These are phyloP conservation scores for Fomitopsis palustris DNA, from an alignment of 1,284 basidiomycete genomes.

Conservation along the genomic window DNA sequence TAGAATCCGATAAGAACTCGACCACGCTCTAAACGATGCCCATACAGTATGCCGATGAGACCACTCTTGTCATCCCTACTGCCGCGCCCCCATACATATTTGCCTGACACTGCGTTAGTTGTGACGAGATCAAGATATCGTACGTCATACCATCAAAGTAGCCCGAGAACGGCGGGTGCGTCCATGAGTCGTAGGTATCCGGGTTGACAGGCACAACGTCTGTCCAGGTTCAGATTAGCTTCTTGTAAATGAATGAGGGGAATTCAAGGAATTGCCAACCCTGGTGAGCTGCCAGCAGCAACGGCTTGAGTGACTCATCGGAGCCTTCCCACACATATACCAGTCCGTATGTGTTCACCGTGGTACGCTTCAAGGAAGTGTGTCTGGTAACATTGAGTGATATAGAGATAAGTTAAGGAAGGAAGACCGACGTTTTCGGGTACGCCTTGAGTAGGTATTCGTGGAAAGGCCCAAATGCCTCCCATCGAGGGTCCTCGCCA, in stretches of 20 bases:
- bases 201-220: constrained; percentile 59
- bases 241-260: background rate
- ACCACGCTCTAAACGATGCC: background rate
- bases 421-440: constrained; percentile 36
- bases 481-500: constrained; percentile 43
- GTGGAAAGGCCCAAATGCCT: constrained; percentile 38
- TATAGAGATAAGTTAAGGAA: background rate
- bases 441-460: constrained; percentile 39
- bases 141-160: constrained; percentile 29
- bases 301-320: constrained; percentile 53
- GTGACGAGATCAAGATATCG: background rate
- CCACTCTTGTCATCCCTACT: constrained; percentile 61
- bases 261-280: constrained; percentile 29
- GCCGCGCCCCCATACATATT: constrained; percentile 62
- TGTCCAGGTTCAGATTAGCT: constrained; percentile 10
- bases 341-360: constrained; percentile 64
- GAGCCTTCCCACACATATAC: constrained; percentile 64
- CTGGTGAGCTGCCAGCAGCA: constrained; percentile 66
- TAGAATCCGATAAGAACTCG: constrained; percentile 16
- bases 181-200: constrained; percentile 50
- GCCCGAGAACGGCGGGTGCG: constrained; percentile 34
- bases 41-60: constrained; percentile 53
- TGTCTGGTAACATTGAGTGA: constrained; percentile 35
- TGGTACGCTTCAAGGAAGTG: constrained; percentile 44
- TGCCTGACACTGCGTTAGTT: constrained; percentile 27